These are phyloP conservation scores for Melampsora occidentalis DNA, from an alignment of 1,284 basidiomycete species.

Conservation along the genomic window DNA sequence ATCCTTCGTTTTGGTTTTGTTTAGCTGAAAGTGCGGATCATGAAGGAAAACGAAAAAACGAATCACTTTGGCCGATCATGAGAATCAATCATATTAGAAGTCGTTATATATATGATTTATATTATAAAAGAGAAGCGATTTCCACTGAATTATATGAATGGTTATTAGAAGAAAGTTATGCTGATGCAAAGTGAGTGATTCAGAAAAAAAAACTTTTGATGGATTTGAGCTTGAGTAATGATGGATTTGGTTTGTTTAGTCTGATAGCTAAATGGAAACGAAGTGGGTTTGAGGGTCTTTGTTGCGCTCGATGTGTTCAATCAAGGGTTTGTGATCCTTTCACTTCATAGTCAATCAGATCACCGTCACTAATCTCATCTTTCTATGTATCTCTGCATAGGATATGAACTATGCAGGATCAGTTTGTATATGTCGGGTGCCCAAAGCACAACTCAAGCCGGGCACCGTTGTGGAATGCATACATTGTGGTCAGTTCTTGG, in stretches of 20 bases:
- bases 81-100: conserved; percentile 78
- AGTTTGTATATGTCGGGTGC: conserved; percentile 97
- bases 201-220: too few relatives aligned
- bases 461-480: conserved; percentile 96
- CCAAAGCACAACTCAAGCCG: conserved; percentile 82
- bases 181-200: conserved; percentile 84
- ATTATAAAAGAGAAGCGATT: conserved; percentile 97
- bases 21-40: conserved; percentile 85
- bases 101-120: conserved; percentile 94
- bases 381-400: conserved; percentile 55
- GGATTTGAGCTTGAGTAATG: too few relatives aligned
- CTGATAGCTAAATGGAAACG: conserved; percentile 99
- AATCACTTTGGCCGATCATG: conserved; percentile 99
- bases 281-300: conserved; percentile 95
- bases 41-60: conserved; percentile 94
- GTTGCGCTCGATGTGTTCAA: conserved; percentile 95
- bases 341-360: neutral
- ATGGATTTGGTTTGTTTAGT: conserved; percentile 57
- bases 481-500: conserved; percentile 75
- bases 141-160: conserved; percentile 93
- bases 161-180: conserved; percentile 95
- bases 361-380: neutral
- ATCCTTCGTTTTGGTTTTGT: neutral
- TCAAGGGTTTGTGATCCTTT: conserved; percentile 66
- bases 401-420: conserved; percentile 99